Conservation (phyloP, 2,329 filamentous ascomycete species). For the Volutella citrinella region DNA sequence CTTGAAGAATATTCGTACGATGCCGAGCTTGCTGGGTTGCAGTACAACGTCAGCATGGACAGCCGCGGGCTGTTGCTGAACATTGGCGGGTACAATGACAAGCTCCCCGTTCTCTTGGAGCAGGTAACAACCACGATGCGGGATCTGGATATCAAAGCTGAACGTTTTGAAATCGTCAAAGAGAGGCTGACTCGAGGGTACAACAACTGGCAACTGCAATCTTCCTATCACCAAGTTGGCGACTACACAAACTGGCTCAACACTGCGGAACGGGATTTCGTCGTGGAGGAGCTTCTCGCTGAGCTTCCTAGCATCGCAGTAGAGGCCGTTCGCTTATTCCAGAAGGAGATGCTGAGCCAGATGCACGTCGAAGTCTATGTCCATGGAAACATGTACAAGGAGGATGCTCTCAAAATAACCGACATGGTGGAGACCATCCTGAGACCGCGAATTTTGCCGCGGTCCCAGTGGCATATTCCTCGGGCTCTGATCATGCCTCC, state of each 20-base stretch:
- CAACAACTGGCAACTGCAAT: slow-evolving; percentile 83
- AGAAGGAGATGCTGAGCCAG: slow-evolving; percentile 76
- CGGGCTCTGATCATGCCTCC: slow-evolving; percentile 75
- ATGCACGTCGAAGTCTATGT: slow-evolving; percentile 84
- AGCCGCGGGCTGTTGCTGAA: slow-evolving; percentile 72
- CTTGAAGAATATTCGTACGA: slow-evolving; percentile 94
- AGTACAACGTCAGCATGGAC: slow-evolving; percentile 75
- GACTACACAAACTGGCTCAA: slow-evolving; percentile 80
- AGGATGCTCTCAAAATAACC: slow-evolving; percentile 83
- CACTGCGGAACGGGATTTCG: slow-evolving; percentile 66
- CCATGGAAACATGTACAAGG: slow-evolving; percentile 92
- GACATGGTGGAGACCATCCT: slow-evolving; percentile 77
- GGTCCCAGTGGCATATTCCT: slow-evolving; percentile 74
- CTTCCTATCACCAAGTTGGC: slow-evolving; percentile 85
- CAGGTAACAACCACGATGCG: slow-evolving; percentile 83
- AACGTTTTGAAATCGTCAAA: slow-evolving; percentile 88
- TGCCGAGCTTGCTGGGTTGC: slow-evolving; percentile 85
- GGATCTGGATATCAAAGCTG: slow-evolving; percentile 78
- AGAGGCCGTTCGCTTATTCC: slow-evolving; percentile 73
- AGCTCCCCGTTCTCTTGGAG: slow-evolving; percentile 84
- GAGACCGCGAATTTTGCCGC: slow-evolving; percentile 69
- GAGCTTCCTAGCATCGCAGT: slow-evolving; percentile 74
- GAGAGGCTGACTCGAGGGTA: slow-evolving; percentile 75
- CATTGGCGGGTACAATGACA: slow-evolving; percentile 93
- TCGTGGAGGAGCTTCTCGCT: slow-evolving; percentile 74